These are phyloP conservation scores for Hordeum marinum DNA, from an alignment of 176 grass and related monocot genomes.

Conservation along the genomic window DNA sequence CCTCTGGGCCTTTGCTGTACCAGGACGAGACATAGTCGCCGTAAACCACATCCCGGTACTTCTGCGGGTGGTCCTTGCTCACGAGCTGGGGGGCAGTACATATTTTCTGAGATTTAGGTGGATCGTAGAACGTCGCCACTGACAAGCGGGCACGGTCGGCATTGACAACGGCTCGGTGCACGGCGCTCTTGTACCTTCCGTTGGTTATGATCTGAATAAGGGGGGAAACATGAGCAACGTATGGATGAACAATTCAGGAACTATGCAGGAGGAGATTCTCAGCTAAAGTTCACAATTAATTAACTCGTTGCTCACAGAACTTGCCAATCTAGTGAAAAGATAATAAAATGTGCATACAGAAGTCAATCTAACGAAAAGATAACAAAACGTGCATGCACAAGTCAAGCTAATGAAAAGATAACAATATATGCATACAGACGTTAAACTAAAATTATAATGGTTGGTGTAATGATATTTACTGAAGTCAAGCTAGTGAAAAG, in stretches of 20 bases:
- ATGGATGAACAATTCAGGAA: not conserved
- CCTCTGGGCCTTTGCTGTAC: slow-evolving; percentile 92
- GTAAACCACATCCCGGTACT: slow-evolving; percentile 76
- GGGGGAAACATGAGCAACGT: slow-evolving; percentile 1
- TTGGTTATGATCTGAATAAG: slow-evolving; percentile 80
- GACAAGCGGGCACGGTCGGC: slow-evolving; percentile 60
- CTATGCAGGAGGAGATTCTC: not conserved
- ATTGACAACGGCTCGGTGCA: slow-evolving; percentile 85
- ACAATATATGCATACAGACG: not conserved
- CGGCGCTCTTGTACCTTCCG: slow-evolving; percentile 65
- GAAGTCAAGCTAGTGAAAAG: not conserved
- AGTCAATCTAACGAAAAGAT: not conserved
- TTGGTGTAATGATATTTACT: not conserved
- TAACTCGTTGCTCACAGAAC: not conserved
- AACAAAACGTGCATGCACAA: not conserved
- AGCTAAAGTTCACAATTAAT: not conserved
- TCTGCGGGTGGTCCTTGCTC: slow-evolving; percentile 36
- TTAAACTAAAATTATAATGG: too few relatives aligned
- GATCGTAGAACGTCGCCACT: slow-evolving; percentile 86
- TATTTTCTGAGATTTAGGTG: slow-evolving; percentile 68
- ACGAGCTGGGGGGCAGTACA: slow-evolving; percentile 57
- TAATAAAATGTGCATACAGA: not conserved
- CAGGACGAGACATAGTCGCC: slow-evolving; percentile 89
- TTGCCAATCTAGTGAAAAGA: not conserved
- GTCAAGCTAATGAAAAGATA: not conserved